These are phyloP conservation scores for Exidia glandulosa DNA, from an alignment of 768 basidiomycete genomes.

Conservation along the genomic window DNA sequence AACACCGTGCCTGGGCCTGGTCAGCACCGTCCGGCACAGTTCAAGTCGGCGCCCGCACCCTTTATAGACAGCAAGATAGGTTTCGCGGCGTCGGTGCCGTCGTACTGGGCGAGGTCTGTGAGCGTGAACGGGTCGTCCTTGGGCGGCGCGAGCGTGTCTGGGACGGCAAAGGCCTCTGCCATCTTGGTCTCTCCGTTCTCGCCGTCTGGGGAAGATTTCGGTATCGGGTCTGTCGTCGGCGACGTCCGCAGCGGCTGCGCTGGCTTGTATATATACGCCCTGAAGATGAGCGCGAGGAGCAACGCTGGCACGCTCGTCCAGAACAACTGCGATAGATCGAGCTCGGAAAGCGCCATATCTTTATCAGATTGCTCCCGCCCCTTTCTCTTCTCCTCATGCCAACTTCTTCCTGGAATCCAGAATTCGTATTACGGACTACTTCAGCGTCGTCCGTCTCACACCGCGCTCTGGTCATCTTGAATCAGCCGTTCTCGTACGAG, in stretches of 20 bases:
- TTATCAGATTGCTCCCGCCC: no score
- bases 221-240: background rate
- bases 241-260: background rate
- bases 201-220: background rate
- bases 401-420: no score
- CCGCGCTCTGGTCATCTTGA: constrained; percentile 73
- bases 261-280: background rate
- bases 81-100: constrained; percentile 52
- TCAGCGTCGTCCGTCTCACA: no score
- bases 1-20: constrained; percentile 61
- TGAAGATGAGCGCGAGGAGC: background rate
- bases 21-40: background rate
- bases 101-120: constrained; percentile 53
- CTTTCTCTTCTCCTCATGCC: no score
- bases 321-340: background rate
- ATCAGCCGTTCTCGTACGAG: constrained; percentile 66
- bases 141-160: constrained; percentile 64
- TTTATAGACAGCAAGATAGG: constrained; percentile 93
- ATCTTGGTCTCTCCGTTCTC: constrained; percentile 14
- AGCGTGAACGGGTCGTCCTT: constrained; percentile 70
- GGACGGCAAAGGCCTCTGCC: constrained; percentile 49
- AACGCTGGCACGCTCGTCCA: background rate
- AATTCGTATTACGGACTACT: no score
- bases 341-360: background rate
- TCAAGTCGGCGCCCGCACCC: constrained; percentile 33